Percentiles rank a stretch among this genome's conserved stretches.
Evolutionary conservation across 768 basidiomycete species (phyloP).

Genomic region (Kwoniella shandongensis): DNA sequence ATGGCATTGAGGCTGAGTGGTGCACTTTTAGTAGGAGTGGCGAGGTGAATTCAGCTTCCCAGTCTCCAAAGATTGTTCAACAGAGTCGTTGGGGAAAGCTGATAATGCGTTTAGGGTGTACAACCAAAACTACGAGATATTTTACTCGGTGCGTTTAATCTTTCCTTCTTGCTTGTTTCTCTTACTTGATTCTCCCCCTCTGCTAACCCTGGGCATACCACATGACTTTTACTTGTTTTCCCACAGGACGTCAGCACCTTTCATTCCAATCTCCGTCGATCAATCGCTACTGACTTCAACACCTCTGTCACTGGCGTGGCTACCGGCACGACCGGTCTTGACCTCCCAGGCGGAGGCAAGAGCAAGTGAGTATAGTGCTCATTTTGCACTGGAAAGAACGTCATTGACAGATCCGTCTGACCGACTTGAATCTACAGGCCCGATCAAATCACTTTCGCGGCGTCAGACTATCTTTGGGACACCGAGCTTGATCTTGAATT

Average conservation of each 20-base stretch:
- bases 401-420: neutral
- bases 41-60: conserved; percentile 61
- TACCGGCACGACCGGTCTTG: conserved; percentile 57
- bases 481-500: conserved; percentile 24
- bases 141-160: conserved; percentile 27
- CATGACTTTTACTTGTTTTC: neutral
- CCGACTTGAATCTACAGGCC: conserved; percentile 10
- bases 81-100: no score
- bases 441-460: conserved; percentile 42
- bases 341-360: conserved; percentile 59
- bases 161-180: conserved; percentile 3
- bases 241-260: conserved; percentile 77
- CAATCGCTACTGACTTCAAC: conserved; percentile 65
- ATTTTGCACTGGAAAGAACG: neutral
- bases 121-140: conserved; percentile 38
- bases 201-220: no score
- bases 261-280: conserved; percentile 73
- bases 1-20: conserved; percentile 82
- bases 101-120: conserved; percentile 30
- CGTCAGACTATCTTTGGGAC: conserved; percentile 21
- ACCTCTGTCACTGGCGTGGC: conserved; percentile 54
- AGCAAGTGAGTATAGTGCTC: conserved; percentile 26
- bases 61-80: no score
- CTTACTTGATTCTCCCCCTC: neutral
- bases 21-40: conserved; percentile 84